These are phyloP conservation scores for Gossypium lobatum DNA, from an alignment of 441 rosid species.

Conservation along the genomic window DNA sequence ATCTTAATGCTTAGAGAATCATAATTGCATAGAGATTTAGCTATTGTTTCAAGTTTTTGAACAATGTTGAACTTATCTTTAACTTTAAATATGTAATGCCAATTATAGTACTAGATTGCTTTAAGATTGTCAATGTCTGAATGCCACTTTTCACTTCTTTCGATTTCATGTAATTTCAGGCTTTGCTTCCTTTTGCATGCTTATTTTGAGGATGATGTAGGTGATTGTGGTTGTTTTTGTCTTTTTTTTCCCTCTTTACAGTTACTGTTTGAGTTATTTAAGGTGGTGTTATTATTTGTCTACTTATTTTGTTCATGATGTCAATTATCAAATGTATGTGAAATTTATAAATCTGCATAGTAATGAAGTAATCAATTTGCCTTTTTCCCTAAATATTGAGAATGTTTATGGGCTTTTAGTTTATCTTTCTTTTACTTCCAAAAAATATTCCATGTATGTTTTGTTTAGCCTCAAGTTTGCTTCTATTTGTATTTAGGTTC, in stretches of 20 bases:
- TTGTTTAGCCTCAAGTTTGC: not conserved
- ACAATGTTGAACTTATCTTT: not conserved
- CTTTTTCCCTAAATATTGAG: too few relatives aligned
- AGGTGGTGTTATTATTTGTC: not conserved
- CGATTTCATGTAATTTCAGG: not conserved
- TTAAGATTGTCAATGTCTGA: not conserved
- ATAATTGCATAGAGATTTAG: not conserved
- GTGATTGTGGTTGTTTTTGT: not conserved
- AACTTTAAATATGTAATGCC: not conserved
- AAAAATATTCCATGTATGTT: not conserved
- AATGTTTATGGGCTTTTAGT: too few relatives aligned
- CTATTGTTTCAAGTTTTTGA: not conserved
- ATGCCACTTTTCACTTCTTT: not conserved
- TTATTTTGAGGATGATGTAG: constrained; percentile 9
- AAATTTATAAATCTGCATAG: too few relatives aligned
- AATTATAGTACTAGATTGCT: not conserved
- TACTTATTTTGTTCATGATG: not conserved
- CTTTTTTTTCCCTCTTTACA: not conserved
- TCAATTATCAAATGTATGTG: not conserved
- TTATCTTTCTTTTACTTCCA: too few relatives aligned
- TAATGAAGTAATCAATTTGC: too few relatives aligned
- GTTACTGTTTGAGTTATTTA: not conserved
- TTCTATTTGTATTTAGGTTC: too few relatives aligned
- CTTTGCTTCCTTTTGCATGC: constrained; percentile 4
- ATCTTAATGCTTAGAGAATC: not conserved